Percentiles rank a stretch among this genome's conserved stretches.
phyloP scores from a whole-genome alignment of 2,329 filamentous ascomycete genomes.

The Apiospora aurea region DNA sequence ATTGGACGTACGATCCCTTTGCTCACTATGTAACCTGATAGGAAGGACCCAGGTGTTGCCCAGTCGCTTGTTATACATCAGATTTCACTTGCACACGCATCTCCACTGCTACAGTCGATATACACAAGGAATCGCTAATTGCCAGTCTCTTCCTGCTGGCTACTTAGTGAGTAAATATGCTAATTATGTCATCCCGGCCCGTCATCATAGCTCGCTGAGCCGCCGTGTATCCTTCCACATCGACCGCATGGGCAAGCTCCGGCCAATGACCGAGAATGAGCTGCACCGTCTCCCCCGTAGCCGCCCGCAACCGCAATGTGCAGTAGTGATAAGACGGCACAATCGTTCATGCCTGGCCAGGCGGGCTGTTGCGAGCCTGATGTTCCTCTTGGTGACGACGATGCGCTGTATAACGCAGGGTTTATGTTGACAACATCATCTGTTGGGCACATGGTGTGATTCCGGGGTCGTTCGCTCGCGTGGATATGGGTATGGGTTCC shows the following conservation, averaged over 20 bases:
- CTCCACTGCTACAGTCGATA: not conserved
- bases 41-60: not conserved
- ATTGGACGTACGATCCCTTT: not conserved
- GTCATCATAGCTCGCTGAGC: not conserved
- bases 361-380: not conserved
- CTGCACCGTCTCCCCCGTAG: not conserved
- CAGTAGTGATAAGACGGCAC: not conserved
- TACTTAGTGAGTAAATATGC: not conserved
- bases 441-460: not conserved
- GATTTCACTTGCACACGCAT: not conserved
- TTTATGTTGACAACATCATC: no score
- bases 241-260: not conserved
- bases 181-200: not conserved
- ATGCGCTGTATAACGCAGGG: not conserved
- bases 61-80: not conserved
- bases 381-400: not conserved
- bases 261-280: constrained; percentile 15
- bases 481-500: not conserved
- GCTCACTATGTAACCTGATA: not conserved
- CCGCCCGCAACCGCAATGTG: not conserved
- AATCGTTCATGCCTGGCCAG: not conserved
- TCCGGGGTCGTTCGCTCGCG: not conserved
- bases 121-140: not conserved
- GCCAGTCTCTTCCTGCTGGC: not conserved
- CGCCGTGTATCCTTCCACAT: not conserved